phyloP scores from a whole-genome alignment of 1,284 basidiomycete genomes.

The Malassezia caprae region DNA sequence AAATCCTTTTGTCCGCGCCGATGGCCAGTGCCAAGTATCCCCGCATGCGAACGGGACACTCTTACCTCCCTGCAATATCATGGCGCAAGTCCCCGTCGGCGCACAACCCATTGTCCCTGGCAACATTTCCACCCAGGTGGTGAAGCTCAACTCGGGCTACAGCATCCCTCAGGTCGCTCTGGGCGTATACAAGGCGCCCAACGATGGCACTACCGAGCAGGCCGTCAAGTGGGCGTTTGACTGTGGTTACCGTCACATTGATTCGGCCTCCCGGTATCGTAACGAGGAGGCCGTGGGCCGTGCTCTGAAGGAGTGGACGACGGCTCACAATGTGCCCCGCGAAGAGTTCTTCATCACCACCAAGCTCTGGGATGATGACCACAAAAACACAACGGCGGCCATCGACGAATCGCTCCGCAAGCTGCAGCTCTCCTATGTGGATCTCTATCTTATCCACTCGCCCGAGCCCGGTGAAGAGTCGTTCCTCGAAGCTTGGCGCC shows the following conservation, averaged over 20 bases:
- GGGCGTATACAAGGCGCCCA: slow-evolving; percentile 47
- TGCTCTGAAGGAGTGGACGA: slow-evolving; percentile 41
- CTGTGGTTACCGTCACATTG: slow-evolving; percentile 46
- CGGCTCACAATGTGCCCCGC: slow-evolving; percentile 36
- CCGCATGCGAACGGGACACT: background rate
- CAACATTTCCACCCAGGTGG: slow-evolving; percentile 39
- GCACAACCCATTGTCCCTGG: slow-evolving; percentile 24
- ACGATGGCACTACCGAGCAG: slow-evolving; percentile 45
- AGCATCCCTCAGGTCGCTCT: slow-evolving; percentile 45
- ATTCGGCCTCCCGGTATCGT: slow-evolving; percentile 43
- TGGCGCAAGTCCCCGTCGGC: slow-evolving; percentile 9
- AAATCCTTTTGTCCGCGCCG: background rate
- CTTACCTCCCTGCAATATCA: background rate
- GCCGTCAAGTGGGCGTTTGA: slow-evolving; percentile 47
- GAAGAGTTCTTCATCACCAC: slow-evolving; percentile 49
- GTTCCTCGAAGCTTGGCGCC: slow-evolving; percentile 43
- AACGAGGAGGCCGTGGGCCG: slow-evolving; percentile 48
- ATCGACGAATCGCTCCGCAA: slow-evolving; percentile 46
- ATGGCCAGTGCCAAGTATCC: background rate
- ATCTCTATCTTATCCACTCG: slow-evolving; percentile 46
- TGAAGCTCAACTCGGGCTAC: slow-evolving; percentile 41
- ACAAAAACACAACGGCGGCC: slow-evolving; percentile 39
- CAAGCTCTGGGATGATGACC: slow-evolving; percentile 45
- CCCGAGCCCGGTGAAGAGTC: slow-evolving; percentile 40
- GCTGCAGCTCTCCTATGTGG: slow-evolving; percentile 44